These are phyloP conservation scores for Xylaria bambusicola DNA, from an alignment of 495 filamentous ascomycete species.

Conservation along the genomic window DNA sequence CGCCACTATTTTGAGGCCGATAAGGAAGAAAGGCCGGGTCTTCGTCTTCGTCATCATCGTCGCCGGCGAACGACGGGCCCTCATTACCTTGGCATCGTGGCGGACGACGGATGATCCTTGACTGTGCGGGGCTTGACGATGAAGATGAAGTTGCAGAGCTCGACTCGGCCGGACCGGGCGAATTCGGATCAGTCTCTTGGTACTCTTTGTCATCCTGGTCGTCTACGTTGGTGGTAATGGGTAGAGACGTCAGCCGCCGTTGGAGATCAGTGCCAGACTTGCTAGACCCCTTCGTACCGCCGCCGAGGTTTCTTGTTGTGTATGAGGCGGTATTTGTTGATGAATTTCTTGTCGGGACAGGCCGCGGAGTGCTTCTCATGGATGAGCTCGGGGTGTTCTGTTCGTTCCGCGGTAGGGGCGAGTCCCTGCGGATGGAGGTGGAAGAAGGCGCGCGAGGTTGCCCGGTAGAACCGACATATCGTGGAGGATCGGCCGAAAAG, in stretches of 20 bases:
- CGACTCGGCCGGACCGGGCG: constrained; percentile 40
- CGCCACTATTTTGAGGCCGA: constrained; percentile 24
- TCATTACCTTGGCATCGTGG: constrained; percentile 51
- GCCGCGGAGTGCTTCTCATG: constrained; percentile 36
- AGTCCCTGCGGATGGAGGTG: constrained; percentile 66
- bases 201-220: constrained; percentile 24
- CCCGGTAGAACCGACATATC: constrained; percentile 59
- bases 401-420: constrained; percentile 53
- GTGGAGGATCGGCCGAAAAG: constrained; percentile 56
- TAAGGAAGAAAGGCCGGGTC: constrained; percentile 78
- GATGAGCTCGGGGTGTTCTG: constrained; percentile 39
- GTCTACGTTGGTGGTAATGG: constrained; percentile 29
- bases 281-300: constrained; percentile 22
- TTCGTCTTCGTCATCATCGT: constrained; percentile 59
- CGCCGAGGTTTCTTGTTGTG: constrained; percentile 31
- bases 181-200: constrained; percentile 28
- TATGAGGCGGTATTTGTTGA: constrained; percentile 60
- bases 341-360: constrained; percentile 55
- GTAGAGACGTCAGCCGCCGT: constrained; percentile 37
- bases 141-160: constrained; percentile 41
- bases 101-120: constrained; percentile 58
- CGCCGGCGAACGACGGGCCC: constrained; percentile 35
- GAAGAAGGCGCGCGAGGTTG: constrained; percentile 58
- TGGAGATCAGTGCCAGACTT: constrained; percentile 27
- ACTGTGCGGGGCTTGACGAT: constrained; percentile 47